Evolutionary conservation across 192 early-diverging fungal genomes (phyloP).

Genomic region (Gonapodya sp.): DNA sequence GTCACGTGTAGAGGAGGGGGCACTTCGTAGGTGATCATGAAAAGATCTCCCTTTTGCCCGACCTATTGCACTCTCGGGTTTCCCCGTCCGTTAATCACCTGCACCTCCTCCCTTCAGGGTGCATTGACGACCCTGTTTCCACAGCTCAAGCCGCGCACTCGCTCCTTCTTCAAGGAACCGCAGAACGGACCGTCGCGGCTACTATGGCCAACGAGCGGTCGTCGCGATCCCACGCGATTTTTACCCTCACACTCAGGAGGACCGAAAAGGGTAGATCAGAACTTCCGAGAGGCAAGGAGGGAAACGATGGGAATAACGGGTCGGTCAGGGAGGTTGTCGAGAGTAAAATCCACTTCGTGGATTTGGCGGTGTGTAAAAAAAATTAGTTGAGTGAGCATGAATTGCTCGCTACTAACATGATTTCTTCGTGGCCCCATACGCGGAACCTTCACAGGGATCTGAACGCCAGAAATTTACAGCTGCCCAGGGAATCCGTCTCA

Average conservation of each 20-base stretch:
- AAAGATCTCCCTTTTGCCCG: constrained; percentile 37
- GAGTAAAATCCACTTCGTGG: constrained; percentile 52
- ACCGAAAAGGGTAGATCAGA: constrained; percentile 24
- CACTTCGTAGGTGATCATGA: constrained; percentile 63
- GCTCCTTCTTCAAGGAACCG: constrained; percentile 4
- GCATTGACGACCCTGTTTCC: background rate
- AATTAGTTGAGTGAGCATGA: no score
- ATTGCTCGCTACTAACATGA: no score
- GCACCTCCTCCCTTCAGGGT: constrained; percentile 41
- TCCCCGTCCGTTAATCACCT: constrained; percentile 65
- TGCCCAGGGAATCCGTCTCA: constrained; percentile 52
- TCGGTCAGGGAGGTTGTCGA: constrained; percentile 27
- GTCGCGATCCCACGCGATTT: constrained; percentile 79
- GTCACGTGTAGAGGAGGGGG: constrained; percentile 26
- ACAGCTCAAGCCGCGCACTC: background rate
- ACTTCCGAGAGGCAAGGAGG: no score
- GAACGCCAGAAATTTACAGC: constrained; percentile 58
- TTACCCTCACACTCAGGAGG: constrained; percentile 56
- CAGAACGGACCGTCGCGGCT: constrained; percentile 81
- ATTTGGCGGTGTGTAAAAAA: constrained; percentile 48
- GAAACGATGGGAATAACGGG: constrained; percentile 51
- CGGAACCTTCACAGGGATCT: constrained; percentile 20
- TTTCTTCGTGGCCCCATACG: no score
- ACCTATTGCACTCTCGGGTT: constrained; percentile 8
- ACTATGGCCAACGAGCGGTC: constrained; percentile 94